Conservation (phyloP, 345 rosid species). For the Populus euphratica region DNA sequence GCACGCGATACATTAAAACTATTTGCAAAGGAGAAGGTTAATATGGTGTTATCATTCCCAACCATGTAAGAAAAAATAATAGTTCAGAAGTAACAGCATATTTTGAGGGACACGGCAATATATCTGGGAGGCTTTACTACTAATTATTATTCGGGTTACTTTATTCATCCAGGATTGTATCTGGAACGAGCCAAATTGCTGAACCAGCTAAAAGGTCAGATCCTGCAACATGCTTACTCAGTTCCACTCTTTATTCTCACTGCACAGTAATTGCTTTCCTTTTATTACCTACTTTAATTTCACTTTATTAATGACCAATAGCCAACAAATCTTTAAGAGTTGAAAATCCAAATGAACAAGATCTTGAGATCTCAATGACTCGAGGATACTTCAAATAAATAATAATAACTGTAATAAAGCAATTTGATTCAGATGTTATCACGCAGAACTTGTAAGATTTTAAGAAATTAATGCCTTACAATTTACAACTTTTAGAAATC, state of each 20-base stretch:
- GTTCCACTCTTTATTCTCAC: neutral
- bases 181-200: neutral
- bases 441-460: neutral
- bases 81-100: conserved; percentile 13
- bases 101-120: neutral
- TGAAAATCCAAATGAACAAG: neutral
- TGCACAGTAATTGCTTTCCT: neutral
- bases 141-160: neutral
- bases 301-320: neutral
- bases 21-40: conserved; percentile 62
- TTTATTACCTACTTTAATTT: neutral
- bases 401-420: neutral
- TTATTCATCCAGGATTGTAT: neutral
- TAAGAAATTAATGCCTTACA: neutral
- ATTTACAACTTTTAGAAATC: conserved; percentile 1
- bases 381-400: neutral
- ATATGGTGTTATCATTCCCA: conserved; percentile 38
- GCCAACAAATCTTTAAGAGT: neutral
- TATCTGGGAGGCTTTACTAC: neutral
- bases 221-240: neutral
- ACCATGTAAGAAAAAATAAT: conserved; percentile 24
- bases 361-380: neutral
- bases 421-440: neutral
- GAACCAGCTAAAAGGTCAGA: neutral
- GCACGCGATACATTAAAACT: conserved; percentile 76